Base-by-base conservation (phyloP, 805 yeast genomes). In the Candida nonsorbophila region DNA sequence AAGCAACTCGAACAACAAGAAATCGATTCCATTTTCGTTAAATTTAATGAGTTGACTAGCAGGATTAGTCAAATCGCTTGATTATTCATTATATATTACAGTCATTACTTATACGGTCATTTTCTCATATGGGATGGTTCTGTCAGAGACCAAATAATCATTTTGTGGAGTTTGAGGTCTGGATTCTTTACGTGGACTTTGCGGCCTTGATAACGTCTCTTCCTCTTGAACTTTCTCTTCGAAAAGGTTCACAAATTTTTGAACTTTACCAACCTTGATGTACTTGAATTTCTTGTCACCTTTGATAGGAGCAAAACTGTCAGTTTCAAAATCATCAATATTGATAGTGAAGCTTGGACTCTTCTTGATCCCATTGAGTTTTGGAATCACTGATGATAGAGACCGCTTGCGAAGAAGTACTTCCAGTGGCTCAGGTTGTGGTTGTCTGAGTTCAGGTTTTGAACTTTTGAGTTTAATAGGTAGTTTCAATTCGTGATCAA, bases 251-350 rank as follows among this genome's bases (percentile, higher is more conserved):
- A 64, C 70, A 39, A 61, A 63, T 41, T 62, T 62, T 37, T 64
- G 70, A 17, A 64, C 71, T 37, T 65, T 65, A 2, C 70, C 70
- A 14, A 65, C 63, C 41, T 62, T 63, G 34, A 64, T 64, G 38
- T 56, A 65, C 38, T 58, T 61, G 45, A 61, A 64, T 41, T 63
- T 65, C 33, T 57, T 59, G 43, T 62, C 59, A 29, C 59, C 51
- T 37, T 61, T 61, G 28, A 65, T 62, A 38, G 50, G 62, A 7
- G 52, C 41, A 6, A 28, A 38, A 27, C 32, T 30, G 10, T 34
- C 27, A 17, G 29, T 33, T 6, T 33, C 38, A 15, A 33, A 24
- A 26, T 39, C 41, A 15, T 30, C 24, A 10, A 30, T 24, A 16
- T 36, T 37, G 7, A 39, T 33, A 11, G 33, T 31, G 16, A 36